These are phyloP conservation scores for Verticillium nubilum DNA, from an alignment of 2,329 filamentous ascomycete species.

Conservation along the genomic window DNA sequence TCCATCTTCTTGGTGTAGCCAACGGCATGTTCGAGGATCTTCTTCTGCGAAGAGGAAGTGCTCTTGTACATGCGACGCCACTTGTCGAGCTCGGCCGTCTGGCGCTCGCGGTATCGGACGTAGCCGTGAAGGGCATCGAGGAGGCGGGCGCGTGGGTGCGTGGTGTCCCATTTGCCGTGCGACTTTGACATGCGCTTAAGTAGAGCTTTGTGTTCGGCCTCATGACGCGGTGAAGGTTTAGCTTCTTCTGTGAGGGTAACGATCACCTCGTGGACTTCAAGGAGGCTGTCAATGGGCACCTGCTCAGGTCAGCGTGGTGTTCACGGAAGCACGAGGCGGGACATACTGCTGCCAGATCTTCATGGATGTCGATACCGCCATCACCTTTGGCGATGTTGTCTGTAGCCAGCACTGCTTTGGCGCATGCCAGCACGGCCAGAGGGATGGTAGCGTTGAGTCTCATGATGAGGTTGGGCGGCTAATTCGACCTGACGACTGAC, in stretches of 20 bases:
- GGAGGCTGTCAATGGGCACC: constrained; percentile 4
- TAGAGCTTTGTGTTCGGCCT: constrained; percentile 23
- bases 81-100: constrained; percentile 29
- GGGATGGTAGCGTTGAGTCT: background rate
- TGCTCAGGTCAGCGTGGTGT: background rate
- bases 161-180: constrained; percentile 24
- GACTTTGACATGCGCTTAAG: constrained; percentile 20
- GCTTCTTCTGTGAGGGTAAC: constrained; percentile 20
- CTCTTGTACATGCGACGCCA: constrained; percentile 29
- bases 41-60: constrained; percentile 26
- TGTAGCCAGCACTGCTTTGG: background rate
- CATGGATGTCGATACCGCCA: background rate
- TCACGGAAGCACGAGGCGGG: no score
- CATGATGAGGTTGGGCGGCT: constrained; percentile 1
- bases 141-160: constrained; percentile 32
- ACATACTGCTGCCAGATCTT: background rate
- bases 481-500: no score
- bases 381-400: background rate
- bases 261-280: constrained; percentile 20
- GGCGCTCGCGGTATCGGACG: constrained; percentile 24
- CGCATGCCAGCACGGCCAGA: background rate
- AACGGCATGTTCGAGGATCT: constrained; percentile 50
- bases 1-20: constrained; percentile 51
- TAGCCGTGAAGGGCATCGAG: constrained; percentile 34
- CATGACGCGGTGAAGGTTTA: constrained; percentile 19